Evolutionary conservation across 2,329 filamentous ascomycete genomes (phyloP).

Genomic region (Rutstroemia sp.): DNA sequence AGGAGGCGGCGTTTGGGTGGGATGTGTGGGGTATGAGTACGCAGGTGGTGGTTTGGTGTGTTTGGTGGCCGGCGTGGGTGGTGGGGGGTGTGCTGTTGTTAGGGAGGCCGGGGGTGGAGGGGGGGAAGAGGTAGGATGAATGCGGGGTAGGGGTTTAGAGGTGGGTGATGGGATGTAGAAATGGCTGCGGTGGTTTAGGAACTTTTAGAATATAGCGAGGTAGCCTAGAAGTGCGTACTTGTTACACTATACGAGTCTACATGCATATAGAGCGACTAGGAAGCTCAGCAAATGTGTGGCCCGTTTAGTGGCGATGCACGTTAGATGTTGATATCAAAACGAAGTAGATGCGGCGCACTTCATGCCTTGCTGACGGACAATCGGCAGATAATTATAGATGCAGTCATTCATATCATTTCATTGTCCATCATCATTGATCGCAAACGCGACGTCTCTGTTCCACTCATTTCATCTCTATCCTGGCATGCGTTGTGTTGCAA

Average conservation of each 20-base stretch:
- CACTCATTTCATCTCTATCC: conserved; percentile 4
- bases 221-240: too few relatives aligned
- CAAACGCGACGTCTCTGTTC: not conserved
- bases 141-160: not conserved
- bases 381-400: not conserved
- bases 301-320: too few relatives aligned
- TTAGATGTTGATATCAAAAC: too few relatives aligned
- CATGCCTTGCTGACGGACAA: not conserved
- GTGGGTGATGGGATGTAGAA: not conserved
- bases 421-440: not conserved
- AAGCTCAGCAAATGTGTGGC: too few relatives aligned
- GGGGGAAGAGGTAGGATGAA: not conserved
- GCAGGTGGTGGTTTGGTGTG: conserved; percentile 81
- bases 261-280: too few relatives aligned
- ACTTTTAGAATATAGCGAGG: not conserved
- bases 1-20: conserved; percentile 78
- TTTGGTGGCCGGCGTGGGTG: conserved; percentile 94
- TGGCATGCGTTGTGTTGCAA: not conserved
- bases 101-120: conserved; percentile 28
- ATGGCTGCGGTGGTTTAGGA: too few relatives aligned
- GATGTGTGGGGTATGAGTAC: conserved; percentile 86
- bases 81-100: conserved; percentile 51
- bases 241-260: too few relatives aligned
- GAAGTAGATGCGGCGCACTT: too few relatives aligned
- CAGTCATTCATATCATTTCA: not conserved